phyloP scores from a whole-genome alignment of 441 rosid species.

The Corymbia calophylla region DNA sequence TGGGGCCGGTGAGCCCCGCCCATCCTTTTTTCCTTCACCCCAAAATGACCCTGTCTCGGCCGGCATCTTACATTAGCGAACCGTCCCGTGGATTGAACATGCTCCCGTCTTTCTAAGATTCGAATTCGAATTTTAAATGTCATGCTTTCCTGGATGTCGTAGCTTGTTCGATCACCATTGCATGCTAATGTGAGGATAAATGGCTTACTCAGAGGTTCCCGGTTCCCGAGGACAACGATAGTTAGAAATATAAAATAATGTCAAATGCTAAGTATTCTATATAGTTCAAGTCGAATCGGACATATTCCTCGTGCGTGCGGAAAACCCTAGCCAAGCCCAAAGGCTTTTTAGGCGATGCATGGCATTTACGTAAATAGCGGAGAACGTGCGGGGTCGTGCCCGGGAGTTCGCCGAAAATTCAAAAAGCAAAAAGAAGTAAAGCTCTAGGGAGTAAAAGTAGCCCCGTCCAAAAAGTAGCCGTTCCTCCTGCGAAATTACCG shows the following conservation, averaged over 20 bases:
- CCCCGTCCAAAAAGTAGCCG: background rate
- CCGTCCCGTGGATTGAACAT: background rate
- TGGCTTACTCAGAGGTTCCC: background rate
- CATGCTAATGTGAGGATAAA: background rate
- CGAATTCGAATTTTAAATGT: background rate
- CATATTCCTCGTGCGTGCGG: too few relatives aligned
- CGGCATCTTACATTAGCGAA: background rate
- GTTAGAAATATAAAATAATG: background rate
- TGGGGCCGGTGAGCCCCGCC: background rate
- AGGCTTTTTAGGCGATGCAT: background rate
- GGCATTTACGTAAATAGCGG: background rate
- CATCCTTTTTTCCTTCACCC: background rate
- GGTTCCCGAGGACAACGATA: background rate
- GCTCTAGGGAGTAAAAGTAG: background rate
- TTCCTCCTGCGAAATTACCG: background rate
- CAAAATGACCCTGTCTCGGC: background rate
- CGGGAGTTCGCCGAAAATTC: background rate
- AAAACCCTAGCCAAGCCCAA: background rate
- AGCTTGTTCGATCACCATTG: fast-evolving
- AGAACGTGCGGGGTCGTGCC: background rate
- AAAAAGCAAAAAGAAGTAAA: background rate
- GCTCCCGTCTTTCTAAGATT: background rate
- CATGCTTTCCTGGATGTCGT: background rate
- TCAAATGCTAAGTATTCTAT: background rate
- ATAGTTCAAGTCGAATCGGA: background rate